phyloP scores from a whole-genome alignment of 306 rosid species.

The Corylus heterophylla region DNA sequence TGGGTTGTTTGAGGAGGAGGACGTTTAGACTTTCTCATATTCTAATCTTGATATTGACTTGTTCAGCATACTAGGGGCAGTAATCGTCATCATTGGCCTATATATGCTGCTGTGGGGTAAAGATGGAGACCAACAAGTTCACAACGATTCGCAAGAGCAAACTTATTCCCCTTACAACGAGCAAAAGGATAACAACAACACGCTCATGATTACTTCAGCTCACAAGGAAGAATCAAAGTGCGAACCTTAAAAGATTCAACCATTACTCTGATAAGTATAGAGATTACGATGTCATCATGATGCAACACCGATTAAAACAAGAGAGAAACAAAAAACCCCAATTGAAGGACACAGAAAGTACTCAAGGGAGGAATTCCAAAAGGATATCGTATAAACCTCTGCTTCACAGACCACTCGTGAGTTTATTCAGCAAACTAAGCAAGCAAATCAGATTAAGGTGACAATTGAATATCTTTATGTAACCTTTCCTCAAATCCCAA shows the following conservation, averaged over 20 bases:
- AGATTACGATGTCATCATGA: not conserved
- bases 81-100: constrained; percentile 60
- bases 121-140: constrained; percentile 47
- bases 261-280: not conserved
- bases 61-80: constrained; percentile 70
- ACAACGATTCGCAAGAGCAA: constrained; percentile 36
- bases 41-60: not conserved
- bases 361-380: not conserved
- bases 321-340: not conserved
- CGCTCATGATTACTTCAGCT: not conserved
- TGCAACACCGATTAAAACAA: not conserved
- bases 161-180: constrained; percentile 17
- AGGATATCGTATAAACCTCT: not conserved
- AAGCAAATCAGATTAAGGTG: not conserved
- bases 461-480: not conserved
- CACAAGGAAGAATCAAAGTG: not conserved
- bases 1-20: too few relatives aligned
- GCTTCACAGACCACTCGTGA: not conserved
- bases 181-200: constrained; percentile 21
- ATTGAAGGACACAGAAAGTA: not conserved
- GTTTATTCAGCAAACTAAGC: not conserved
- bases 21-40: too few relatives aligned
- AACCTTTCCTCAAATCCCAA: not conserved
- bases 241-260: not conserved
- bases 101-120: constrained; percentile 84